Evolutionary conservation across 169 alveolate species (phyloP).

Genomic region (Babesia caballi): DNA sequence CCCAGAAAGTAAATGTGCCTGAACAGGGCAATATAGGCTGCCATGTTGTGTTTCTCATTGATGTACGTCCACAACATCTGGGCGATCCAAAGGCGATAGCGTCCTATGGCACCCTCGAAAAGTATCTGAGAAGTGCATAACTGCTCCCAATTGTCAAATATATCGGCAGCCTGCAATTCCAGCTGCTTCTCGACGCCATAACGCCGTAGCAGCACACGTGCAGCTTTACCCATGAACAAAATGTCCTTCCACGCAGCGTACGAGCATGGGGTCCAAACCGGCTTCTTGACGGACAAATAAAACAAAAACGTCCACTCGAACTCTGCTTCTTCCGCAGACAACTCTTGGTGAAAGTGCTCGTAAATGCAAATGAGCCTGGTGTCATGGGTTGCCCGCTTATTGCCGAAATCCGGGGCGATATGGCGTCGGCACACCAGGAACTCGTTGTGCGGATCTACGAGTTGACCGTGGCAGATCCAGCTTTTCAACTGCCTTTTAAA

Average conservation of each 20-base stretch:
- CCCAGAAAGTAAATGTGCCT: constrained; percentile 67
- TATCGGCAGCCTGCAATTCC: background rate
- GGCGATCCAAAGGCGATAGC: constrained; percentile 63
- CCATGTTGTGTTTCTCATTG: constrained; percentile 56
- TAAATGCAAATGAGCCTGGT: constrained; percentile 18
- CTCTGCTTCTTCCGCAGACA: constrained; percentile 60
- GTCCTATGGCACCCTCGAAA: constrained; percentile 65
- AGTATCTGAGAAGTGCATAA: constrained; percentile 28
- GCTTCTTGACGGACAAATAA: constrained; percentile 37
- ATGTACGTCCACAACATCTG: constrained; percentile 65
- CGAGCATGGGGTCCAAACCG: background rate
- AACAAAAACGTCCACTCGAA: constrained; percentile 73
- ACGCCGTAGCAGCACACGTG: constrained; percentile 56
- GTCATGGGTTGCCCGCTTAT: background rate
- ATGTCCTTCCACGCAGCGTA: constrained; percentile 28
- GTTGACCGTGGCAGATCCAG: constrained; percentile 73
- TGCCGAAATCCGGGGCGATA: constrained; percentile 39
- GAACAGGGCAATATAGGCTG: constrained; percentile 47
- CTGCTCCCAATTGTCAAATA: constrained; percentile 28
- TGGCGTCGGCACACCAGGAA: constrained; percentile 65
- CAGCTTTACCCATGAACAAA: constrained; percentile 71
- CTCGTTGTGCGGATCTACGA: constrained; percentile 68
- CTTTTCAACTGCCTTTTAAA: constrained; percentile 54
- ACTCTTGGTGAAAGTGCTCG: constrained; percentile 56
- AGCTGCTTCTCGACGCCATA: constrained; percentile 1